Conservation (phyloP, 257 asterid species). For the Osmanthus fragrans region DNA sequence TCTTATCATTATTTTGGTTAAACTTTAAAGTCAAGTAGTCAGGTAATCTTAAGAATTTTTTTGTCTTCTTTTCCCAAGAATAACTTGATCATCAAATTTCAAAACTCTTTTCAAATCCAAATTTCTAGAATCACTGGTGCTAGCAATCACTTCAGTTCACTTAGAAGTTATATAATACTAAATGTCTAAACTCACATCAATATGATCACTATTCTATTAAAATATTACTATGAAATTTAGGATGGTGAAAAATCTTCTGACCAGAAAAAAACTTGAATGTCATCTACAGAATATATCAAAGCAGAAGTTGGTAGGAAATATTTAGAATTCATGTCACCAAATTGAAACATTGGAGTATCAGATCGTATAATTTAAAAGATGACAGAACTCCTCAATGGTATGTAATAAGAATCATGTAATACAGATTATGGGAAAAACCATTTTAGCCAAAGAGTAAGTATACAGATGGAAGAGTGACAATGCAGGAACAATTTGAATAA, state of each 20-base stretch:
- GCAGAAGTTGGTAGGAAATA: not conserved
- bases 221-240: not conserved
- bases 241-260: not conserved
- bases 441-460: not conserved
- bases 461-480: not conserved
- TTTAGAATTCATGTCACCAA: not conserved
- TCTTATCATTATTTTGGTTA: not conserved
- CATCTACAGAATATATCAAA: not conserved
- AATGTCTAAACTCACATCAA: not conserved
- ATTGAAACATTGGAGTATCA: not conserved
- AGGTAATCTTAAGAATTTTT: not conserved
- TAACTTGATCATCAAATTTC: not conserved
- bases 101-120: not conserved
- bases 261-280: not conserved
- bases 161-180: not conserved
- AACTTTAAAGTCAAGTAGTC: not conserved
- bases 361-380: not conserved
- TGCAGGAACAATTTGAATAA: not conserved
- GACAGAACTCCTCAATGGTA: not conserved
- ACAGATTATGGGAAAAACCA: not conserved
- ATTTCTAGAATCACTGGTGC: not conserved
- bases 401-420: not conserved
- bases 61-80: not conserved
- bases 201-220: not conserved
- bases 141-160: not conserved